phyloP scores from a whole-genome alignment of 2,329 filamentous ascomycete species.

The Dactylellina leptospora region DNA sequence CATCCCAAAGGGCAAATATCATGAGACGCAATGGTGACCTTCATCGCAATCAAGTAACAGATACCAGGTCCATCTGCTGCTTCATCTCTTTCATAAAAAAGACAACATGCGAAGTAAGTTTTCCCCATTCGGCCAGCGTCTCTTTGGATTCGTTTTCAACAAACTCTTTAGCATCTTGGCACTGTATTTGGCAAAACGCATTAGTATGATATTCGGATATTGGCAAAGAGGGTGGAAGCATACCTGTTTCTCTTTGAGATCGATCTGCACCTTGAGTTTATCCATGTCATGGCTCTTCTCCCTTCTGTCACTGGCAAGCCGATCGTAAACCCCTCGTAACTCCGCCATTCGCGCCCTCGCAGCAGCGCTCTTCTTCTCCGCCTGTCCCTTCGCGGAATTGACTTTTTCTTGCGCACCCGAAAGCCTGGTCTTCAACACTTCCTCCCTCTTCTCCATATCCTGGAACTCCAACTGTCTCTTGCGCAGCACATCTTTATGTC shows the following conservation, averaged over 20 bases:
- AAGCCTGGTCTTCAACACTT: conserved; percentile 80
- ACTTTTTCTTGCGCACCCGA: conserved; percentile 86
- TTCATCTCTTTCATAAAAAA: conserved; percentile 99
- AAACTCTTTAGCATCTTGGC: conserved; percentile 96
- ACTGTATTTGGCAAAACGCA: conserved; percentile 67
- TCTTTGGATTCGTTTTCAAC: conserved; percentile 93
- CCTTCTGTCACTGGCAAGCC: conserved; percentile 81
- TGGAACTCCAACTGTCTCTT: conserved; percentile 88
- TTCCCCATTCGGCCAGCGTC: conserved; percentile 92
- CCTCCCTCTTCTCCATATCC: conserved; percentile 89
- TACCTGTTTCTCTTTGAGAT: conserved; percentile 99
- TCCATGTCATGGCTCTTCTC: conserved; percentile 94
- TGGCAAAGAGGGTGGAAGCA: conserved; percentile 54
- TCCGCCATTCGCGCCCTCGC: conserved; percentile 92
- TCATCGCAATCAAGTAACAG: conserved; percentile 58
- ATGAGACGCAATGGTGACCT: not conserved
- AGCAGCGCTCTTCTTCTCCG: conserved; percentile 79
- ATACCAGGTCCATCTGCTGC: conserved; percentile 70
- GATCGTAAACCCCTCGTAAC: conserved; percentile 78
- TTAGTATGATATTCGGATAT: conserved; percentile 50
- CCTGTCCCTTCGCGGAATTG: conserved; percentile 80
- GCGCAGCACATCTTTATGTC: conserved; percentile 84
- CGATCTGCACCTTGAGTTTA: conserved; percentile 87
- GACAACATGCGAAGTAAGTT: conserved; percentile 96
- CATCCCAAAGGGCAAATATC: not conserved